These are phyloP conservation scores for Pythium scleroteichum DNA, from an alignment of 352 stramenopile genomes.

Conservation along the genomic window DNA sequence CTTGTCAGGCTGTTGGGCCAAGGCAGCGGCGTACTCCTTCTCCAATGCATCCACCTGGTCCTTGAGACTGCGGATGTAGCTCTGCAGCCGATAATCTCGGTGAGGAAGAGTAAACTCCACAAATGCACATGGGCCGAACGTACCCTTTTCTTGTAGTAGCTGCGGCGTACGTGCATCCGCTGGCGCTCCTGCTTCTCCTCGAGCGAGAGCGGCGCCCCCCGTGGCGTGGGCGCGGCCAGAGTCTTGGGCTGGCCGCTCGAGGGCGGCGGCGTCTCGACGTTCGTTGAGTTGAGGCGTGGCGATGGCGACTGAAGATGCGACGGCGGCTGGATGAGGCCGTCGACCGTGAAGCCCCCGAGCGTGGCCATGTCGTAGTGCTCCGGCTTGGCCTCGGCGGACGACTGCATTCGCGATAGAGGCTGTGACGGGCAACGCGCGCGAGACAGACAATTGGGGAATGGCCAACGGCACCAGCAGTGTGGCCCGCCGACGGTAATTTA, in stretches of 20 bases:
- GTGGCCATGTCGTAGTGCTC: background rate
- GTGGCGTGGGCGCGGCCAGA: slow-evolving; percentile 2
- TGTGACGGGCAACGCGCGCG: slow-evolving; percentile 5
- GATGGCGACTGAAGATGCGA: background rate
- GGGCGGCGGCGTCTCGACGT: slow-evolving; percentile 15
- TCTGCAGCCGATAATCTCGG: too few relatives aligned
- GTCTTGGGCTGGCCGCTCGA: background rate
- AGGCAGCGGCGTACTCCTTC: slow-evolving; percentile 24
- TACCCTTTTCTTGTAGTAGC: slow-evolving; percentile 48
- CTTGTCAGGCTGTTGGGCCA: slow-evolving; percentile 20
- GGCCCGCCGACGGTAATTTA: background rate
- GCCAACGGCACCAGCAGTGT: background rate
- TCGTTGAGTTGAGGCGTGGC: background rate
- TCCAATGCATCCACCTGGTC: slow-evolving; percentile 26
- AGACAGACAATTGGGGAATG: slow-evolving; percentile 15
- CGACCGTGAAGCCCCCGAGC: background rate
- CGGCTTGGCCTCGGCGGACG: background rate
- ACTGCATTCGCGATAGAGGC: background rate
- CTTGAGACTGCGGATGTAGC: slow-evolving; percentile 26
- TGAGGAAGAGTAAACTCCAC: too few relatives aligned
- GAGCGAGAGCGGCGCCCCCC: slow-evolving; percentile 24
- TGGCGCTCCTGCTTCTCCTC: slow-evolving; percentile 58
- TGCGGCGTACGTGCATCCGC: slow-evolving; percentile 54
- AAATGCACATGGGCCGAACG: slow-evolving; percentile 1
- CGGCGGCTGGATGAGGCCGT: background rate